phyloP scores from a whole-genome alignment of 129 eudicot genomes.

The Artemisia annua region DNA sequence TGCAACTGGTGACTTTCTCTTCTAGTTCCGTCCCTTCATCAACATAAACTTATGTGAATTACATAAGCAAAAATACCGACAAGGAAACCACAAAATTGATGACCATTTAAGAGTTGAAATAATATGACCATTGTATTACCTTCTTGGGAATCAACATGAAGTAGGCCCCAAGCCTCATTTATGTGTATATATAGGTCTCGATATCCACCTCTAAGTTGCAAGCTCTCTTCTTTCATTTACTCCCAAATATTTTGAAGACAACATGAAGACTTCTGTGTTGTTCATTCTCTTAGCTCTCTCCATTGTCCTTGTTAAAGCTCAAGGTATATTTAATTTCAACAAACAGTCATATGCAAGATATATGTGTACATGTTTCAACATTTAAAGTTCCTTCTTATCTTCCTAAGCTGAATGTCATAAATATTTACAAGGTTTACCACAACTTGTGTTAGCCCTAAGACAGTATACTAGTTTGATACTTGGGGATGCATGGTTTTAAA shows the following conservation, averaged over 20 bases:
- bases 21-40: no score
- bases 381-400: neutral
- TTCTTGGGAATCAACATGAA: constrained; percentile 17
- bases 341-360: neutral
- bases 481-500: no score
- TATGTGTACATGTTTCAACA: neutral
- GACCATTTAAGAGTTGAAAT: constrained; percentile 13
- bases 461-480: no score
- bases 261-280: constrained; percentile 44
- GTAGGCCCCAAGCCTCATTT: constrained; percentile 31
- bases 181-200: constrained; percentile 26
- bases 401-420: neutral
- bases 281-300: constrained; percentile 40
- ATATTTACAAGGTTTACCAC: no score
- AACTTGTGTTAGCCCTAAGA: no score
- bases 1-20: no score
- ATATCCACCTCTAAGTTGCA: constrained; percentile 20
- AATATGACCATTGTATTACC: constrained; percentile 13
- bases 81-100: neutral
- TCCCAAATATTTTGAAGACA: constrained; percentile 1
- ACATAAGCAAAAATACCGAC: neutral
- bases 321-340: constrained; percentile 43
- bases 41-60: no score
- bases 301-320: constrained; percentile 46
- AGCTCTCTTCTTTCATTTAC: constrained; percentile 17